Conservation (phyloP, 129 eudicot species). For the Silybum marianum region DNA sequence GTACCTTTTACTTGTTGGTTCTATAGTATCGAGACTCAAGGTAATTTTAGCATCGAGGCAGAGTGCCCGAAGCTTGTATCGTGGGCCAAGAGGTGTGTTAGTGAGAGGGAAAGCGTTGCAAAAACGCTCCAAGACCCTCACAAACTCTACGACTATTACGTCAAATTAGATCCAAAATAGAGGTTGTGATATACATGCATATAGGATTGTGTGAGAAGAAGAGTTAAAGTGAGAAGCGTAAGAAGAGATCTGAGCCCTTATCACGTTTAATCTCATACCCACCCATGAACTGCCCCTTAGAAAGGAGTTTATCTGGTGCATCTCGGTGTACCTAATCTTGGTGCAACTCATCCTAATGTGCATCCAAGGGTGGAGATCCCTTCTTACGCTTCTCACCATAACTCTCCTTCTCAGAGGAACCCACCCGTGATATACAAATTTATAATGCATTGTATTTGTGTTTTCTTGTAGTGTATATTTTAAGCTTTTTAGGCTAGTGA, state of each 20-base stretch:
- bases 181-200: not conserved
- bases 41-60: conserved; percentile 33
- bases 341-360: no score
- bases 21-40: conserved; percentile 29
- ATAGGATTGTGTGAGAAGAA: no score
- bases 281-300: no score
- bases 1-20: conserved; percentile 37
- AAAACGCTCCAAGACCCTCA: conserved; percentile 30
- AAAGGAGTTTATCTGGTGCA: no score
- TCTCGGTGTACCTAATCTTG: no score
- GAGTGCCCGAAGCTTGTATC: conserved; percentile 32
- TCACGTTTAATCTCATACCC: no score
- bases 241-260: no score
- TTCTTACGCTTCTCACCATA: no score
- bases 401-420: no score
- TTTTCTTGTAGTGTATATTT: not conserved
- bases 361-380: no score
- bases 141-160: conserved; percentile 18
- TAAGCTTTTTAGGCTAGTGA: not conserved
- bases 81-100: conserved; percentile 38
- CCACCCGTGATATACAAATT: not conserved
- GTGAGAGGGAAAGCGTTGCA: conserved; percentile 26
- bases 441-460: not conserved
- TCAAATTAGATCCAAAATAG: not conserved
- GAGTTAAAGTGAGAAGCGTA: no score